Base-by-base conservation (phyloP, 2,329 filamentous ascomycete species). In the Coleophoma eucalyptorum region DNA sequence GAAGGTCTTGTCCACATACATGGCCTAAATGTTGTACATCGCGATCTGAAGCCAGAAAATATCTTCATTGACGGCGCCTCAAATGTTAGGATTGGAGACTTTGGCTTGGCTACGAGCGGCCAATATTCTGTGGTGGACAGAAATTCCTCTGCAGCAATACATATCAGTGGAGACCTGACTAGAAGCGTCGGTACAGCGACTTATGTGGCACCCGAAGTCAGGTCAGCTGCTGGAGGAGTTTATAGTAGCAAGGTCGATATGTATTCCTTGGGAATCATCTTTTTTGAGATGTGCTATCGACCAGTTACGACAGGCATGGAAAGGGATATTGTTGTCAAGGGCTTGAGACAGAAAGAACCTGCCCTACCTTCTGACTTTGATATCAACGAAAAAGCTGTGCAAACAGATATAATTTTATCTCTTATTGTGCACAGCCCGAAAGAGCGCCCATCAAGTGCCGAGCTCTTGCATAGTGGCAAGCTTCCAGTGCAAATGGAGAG, bases 181-280 rank as follows among this genome's bases (percentile, higher is more conserved):
- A 74, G 79, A 60, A 86, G 81, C 62, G 81, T 86, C 46, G 83
- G 83, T 7, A 99, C 94, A 13, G 86, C 90, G 0, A 87, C 94
- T 51, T 99, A 99, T 62, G 89, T 96, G 50, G 94, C 94, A 0
- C 94, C 94, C 0, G 94, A 99, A 68, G 82, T 99, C 50, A 84
- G 88, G 53, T 90, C 89, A 1, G 80, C 80, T 5, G 84, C 84
- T 5, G 80, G 80, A 32, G 87, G 87, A 3, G 85, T 85, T 54
- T 97, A 97, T 66, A 95, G 89, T 53, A 86, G 90, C 51, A 97
- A 97, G 68, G 92, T 97, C 1, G 94, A 99, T 72, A 97, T 99
- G 93, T 99, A 94, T 66, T 97, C 93, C 0, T 77, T 99, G 40
- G 94, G 94, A 0, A 89, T 99, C 56, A 97, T 99, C 51, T 96